Conservation (phyloP, 2,329 filamentous ascomycete species). For the Curvularia eragrostidis region DNA sequence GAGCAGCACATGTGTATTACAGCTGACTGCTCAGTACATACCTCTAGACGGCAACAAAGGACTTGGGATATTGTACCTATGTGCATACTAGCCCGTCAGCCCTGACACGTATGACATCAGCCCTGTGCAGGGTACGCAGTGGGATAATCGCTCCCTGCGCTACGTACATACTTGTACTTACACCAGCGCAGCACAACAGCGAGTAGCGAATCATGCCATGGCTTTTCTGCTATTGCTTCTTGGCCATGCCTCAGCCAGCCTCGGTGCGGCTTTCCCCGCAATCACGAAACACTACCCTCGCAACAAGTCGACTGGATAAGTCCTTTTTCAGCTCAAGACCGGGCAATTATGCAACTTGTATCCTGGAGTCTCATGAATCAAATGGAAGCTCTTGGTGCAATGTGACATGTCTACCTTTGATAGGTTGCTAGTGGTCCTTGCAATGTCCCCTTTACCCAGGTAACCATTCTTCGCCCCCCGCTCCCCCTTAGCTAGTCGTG, state of each 20-base stretch:
- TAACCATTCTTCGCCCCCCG: constrained; percentile 1
- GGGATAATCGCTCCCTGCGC: background rate
- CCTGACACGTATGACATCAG: background rate
- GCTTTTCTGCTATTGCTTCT: background rate
- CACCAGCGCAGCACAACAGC: background rate
- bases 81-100: background rate
- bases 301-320: background rate
- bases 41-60: constrained; percentile 4
- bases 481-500: too few relatives aligned
- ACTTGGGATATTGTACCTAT: background rate
- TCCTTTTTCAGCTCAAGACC: constrained; percentile 9
- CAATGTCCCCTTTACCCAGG: background rate
- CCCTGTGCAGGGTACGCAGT: background rate
- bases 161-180: too few relatives aligned
- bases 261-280: constrained; percentile 1
- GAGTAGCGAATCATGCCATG: background rate
- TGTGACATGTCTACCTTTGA: background rate
- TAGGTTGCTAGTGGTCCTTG: constrained; percentile 11
- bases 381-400: constrained; percentile 10
- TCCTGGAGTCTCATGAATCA: constrained; percentile 9
- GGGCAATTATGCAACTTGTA: constrained; percentile 13
- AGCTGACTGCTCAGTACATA: background rate
- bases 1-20: constrained; percentile 7
- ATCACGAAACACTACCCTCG: constrained; percentile 1
- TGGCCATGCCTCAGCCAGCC: background rate